These are phyloP conservation scores for Phytopythium oedochilum DNA, from an alignment of 352 stramenopile genomes.

Conservation along the genomic window DNA sequence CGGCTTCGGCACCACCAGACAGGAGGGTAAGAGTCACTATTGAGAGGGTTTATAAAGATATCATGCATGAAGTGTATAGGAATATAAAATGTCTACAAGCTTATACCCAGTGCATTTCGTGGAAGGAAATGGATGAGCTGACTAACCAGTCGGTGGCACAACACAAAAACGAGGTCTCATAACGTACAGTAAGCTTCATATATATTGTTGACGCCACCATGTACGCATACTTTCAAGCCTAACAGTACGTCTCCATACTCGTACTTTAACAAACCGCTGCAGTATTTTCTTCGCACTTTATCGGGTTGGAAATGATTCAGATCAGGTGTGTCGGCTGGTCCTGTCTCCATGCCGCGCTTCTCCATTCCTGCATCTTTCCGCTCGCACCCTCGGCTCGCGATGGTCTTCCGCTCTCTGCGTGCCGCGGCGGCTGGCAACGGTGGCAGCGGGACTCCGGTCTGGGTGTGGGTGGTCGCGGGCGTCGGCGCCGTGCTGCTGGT, in stretches of 20 bases:
- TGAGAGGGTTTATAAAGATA: neutral
- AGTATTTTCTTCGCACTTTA: neutral
- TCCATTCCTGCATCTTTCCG: too few relatives aligned
- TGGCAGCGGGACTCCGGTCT: conserved; percentile 15
- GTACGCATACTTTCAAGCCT: too few relatives aligned
- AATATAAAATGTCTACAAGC: too few relatives aligned
- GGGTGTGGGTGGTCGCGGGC: conserved; percentile 33
- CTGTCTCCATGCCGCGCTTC: too few relatives aligned
- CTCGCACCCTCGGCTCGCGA: too few relatives aligned
- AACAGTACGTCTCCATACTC: too few relatives aligned
- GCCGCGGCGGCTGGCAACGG: neutral
- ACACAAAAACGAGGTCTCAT: neutral
- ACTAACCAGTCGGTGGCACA: neutral
- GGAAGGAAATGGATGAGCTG: neutral
- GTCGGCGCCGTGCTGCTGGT: conserved; percentile 23
- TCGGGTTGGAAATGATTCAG: too few relatives aligned
- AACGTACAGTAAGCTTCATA: neutral
- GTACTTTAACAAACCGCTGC: neutral
- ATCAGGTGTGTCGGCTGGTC: too few relatives aligned
- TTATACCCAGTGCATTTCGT: too few relatives aligned
- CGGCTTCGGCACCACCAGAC: neutral
- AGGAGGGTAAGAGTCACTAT: neutral
- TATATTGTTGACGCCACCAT: too few relatives aligned
- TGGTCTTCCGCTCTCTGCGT: too few relatives aligned
- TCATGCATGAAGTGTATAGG: neutral